Conservation (phyloP, 768 basidiomycete genomes). For the Obba rivulosa region DNA sequence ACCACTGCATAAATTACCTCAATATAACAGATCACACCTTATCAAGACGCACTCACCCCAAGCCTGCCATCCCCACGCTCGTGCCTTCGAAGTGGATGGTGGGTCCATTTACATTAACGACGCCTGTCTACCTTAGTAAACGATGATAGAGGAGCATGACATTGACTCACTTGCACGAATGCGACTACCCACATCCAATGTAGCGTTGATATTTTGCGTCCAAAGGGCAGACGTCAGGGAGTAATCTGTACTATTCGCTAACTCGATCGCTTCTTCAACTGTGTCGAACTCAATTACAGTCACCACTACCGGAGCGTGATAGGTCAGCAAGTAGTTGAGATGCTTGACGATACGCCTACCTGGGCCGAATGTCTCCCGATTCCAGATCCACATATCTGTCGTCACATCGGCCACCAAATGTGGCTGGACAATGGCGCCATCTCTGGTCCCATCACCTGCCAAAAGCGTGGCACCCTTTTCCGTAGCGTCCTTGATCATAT, state of each 20-base stretch:
- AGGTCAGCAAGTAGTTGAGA: background rate
- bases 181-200: slow-evolving; percentile 39
- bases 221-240: slow-evolving; percentile 49
- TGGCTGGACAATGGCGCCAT: slow-evolving; percentile 43
- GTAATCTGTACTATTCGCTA: slow-evolving; percentile 51
- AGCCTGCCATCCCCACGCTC: slow-evolving; percentile 33
- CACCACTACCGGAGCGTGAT: slow-evolving; percentile 28
- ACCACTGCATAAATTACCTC: slow-evolving; percentile 6
- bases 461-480: slow-evolving; percentile 39
- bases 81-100: slow-evolving; percentile 41
- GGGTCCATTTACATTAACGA: slow-evolving; percentile 49
- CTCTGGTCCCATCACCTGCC: slow-evolving; percentile 35
- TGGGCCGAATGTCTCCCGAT: slow-evolving; percentile 59
- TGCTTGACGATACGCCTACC: slow-evolving; percentile 25
- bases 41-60: slow-evolving; percentile 35
- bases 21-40: background rate
- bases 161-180: slow-evolving; percentile 39
- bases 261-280: slow-evolving; percentile 47
- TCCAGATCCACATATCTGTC: slow-evolving; percentile 48
- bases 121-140: slow-evolving; percentile 29
- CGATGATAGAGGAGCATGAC: background rate
- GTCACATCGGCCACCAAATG: slow-evolving; percentile 45
- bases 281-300: slow-evolving; percentile 42
- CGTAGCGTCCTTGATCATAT: slow-evolving; percentile 41
- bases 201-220: slow-evolving; percentile 40